Evolutionary conservation across 208 protist species (phyloP).

Genomic region (Hexamita inflata): DNA sequence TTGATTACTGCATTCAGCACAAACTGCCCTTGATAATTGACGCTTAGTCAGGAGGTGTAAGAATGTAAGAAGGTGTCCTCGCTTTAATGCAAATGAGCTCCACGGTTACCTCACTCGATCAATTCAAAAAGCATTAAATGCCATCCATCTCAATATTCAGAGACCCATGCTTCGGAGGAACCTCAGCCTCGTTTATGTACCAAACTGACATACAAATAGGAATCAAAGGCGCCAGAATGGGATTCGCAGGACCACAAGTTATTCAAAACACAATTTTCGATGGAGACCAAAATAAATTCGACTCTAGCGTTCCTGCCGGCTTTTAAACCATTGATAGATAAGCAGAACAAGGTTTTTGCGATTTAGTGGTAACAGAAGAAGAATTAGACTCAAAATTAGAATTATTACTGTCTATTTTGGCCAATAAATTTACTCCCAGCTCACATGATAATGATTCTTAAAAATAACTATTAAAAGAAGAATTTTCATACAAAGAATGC

Average conservation of each 20-base stretch:
- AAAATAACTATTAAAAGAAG: too few species aligned
- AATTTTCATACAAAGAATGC: too few species aligned
- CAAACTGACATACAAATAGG: slow-evolving; percentile 48
- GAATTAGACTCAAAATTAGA: too few species aligned
- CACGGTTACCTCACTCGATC: background rate
- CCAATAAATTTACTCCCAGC: too few species aligned
- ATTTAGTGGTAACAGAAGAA: too few species aligned
- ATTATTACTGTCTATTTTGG: too few species aligned
- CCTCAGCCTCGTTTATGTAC: slow-evolving; percentile 46
- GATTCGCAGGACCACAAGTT: slow-evolving; percentile 41
- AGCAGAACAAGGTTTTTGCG: background rate
- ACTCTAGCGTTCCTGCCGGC: slow-evolving; percentile 40
- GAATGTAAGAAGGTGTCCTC: slow-evolving; percentile 51
- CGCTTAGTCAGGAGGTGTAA: slow-evolving; percentile 40
- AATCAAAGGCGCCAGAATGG: slow-evolving; percentile 37
- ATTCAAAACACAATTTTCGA: slow-evolving; percentile 51
- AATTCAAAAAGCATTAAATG: slow-evolving; percentile 17
- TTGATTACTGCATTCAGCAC: slow-evolving; percentile 42
- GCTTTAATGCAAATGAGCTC: slow-evolving; percentile 51
- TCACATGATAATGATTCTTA: too few species aligned
- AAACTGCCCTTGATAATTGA: slow-evolving; percentile 41
- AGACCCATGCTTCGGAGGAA: slow-evolving; percentile 49
- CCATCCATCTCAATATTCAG: slow-evolving; percentile 42
- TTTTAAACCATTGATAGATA: slow-evolving; percentile 39
- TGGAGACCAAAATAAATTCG: slow-evolving; percentile 43